A percentile compares a stretch with the other conserved stretches of the same genome.
These are phyloP conservation scores for Ceratocystis variospora DNA, from an alignment of 2,329 filamentous ascomycete genomes.

Conservation along the genomic window DNA sequence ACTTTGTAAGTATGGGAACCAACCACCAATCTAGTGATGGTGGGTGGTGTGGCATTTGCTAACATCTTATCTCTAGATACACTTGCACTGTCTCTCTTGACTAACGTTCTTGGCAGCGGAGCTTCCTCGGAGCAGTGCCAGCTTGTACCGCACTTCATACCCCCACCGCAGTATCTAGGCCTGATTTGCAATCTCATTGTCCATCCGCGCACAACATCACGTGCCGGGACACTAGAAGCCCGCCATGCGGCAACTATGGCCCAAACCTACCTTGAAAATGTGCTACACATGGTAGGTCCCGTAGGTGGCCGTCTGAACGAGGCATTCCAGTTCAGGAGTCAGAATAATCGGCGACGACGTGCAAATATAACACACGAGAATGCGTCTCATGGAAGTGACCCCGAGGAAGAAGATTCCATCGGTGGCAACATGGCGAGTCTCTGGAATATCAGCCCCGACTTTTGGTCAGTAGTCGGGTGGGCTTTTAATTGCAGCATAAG, in stretches of 20 bases:
- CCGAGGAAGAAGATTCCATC: conserved; percentile 37
- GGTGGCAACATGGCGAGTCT: conserved; percentile 51
- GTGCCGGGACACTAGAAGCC: conserved; percentile 47
- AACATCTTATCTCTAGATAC: conserved; percentile 29
- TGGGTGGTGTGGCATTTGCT: background rate
- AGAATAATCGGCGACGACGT: conserved; percentile 24
- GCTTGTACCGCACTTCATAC: conserved; percentile 34
- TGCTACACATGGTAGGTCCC: conserved; percentile 53
- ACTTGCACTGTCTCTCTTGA: conserved; percentile 50
- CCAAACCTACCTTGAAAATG: conserved; percentile 53
- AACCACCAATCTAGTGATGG: background rate
- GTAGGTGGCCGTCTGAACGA: conserved; percentile 53
- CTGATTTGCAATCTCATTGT: conserved; percentile 70
- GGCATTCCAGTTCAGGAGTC: conserved; percentile 53
- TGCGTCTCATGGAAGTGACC: conserved; percentile 32
- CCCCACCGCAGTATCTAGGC: conserved; percentile 59
- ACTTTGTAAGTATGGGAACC: conserved; percentile 22
- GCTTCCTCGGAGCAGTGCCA: conserved; percentile 24
- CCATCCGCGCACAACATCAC: conserved; percentile 66
- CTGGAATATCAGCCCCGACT: conserved; percentile 66
- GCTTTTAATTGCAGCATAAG: conserved; percentile 75
- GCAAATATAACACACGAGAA: conserved; percentile 21
- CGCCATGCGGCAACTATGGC: conserved; percentile 51
- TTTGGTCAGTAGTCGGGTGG: conserved; percentile 85
- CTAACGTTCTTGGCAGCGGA: conserved; percentile 46